Percentiles rank a stretch among this genome's conserved stretches.
Conservation (phyloP, 2,329 filamentous ascomycete genomes). For the Alternaria longipes region DNA sequence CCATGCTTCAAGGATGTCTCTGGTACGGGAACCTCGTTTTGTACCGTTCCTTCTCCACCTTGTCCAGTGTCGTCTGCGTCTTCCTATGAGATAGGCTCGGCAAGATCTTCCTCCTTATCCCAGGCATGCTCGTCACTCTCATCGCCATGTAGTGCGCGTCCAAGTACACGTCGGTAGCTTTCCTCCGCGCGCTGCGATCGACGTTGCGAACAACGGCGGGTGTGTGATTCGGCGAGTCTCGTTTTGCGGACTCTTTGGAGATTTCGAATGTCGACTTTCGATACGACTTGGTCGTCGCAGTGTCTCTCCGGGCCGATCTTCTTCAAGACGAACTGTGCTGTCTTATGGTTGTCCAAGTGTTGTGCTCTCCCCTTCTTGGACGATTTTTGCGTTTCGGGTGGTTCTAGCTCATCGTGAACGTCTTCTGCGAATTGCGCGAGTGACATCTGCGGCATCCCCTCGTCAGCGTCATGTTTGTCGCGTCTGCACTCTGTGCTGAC, state of each 20-base stretch:
- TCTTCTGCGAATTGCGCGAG: constrained; percentile 28
- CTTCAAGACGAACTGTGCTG: constrained; percentile 47
- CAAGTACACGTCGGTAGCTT: constrained; percentile 80
- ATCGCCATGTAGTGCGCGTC: constrained; percentile 71
- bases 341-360: constrained; percentile 36
- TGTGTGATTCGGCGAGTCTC: constrained; percentile 56
- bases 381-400: constrained; percentile 41
- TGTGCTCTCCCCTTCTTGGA: constrained; percentile 37
- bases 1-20: constrained; percentile 65
- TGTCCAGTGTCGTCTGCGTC: constrained; percentile 53
- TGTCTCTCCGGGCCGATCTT: constrained; percentile 34
- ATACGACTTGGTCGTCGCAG: constrained; percentile 55
- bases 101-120: constrained; percentile 72
- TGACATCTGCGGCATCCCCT: constrained; percentile 38
- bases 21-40: constrained; percentile 50
- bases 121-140: constrained; percentile 73
- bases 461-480: constrained; percentile 32
- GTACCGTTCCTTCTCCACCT: constrained; percentile 37
- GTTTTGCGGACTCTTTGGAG: constrained; percentile 48
- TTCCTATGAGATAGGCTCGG: constrained; percentile 72
- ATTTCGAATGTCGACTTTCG: constrained; percentile 59
- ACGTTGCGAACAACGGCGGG: constrained; percentile 74
- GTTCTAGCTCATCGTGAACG: constrained; percentile 29
- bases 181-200: constrained; percentile 85
- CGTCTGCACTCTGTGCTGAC: constrained; percentile 45